Evolutionary conservation across 352 stramenopile genomes (phyloP).

Genomic region (Paralagenidium karlingii): DNA sequence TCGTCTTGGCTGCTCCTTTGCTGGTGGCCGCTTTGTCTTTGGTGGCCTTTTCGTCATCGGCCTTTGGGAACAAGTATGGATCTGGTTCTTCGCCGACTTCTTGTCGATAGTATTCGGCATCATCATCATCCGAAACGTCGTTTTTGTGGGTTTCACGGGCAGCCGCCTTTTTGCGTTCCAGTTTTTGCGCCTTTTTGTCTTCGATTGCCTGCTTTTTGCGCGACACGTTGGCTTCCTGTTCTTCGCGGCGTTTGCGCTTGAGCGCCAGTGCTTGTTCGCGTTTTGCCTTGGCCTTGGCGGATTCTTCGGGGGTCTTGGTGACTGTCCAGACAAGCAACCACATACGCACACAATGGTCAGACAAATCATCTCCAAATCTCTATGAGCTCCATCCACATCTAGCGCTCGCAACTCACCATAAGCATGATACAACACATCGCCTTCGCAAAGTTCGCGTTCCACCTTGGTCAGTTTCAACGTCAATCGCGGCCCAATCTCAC

Average conservation of each 20-base stretch:
- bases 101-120: slow-evolving; percentile 74
- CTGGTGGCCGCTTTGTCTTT: slow-evolving; percentile 7
- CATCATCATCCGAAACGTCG: slow-evolving; percentile 54
- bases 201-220: slow-evolving; percentile 80
- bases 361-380: not conserved
- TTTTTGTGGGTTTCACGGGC: slow-evolving; percentile 11
- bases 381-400: not conserved
- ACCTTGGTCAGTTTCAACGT: slow-evolving; percentile 94
- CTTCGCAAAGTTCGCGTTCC: slow-evolving; percentile 90
- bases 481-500: slow-evolving; percentile 93
- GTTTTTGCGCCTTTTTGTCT: slow-evolving; percentile 65
- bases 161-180: slow-evolving; percentile 33
- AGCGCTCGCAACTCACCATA: slow-evolving; percentile 26
- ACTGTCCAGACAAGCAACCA: slow-evolving; percentile 11
- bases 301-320: slow-evolving; percentile 76
- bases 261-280: slow-evolving; percentile 48
- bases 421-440: slow-evolving; percentile 97
- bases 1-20: slow-evolving; percentile 9
- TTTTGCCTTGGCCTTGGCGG: slow-evolving; percentile 70
- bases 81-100: slow-evolving; percentile 74
- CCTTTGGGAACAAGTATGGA: slow-evolving; percentile 63
- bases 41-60: slow-evolving; percentile 33
- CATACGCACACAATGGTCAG: not conserved
- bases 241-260: slow-evolving; percentile 77
- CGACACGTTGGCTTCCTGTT: slow-evolving; percentile 83